Conservation (phyloP, 75 land plant species). For the Picea sitchensis region DNA sequence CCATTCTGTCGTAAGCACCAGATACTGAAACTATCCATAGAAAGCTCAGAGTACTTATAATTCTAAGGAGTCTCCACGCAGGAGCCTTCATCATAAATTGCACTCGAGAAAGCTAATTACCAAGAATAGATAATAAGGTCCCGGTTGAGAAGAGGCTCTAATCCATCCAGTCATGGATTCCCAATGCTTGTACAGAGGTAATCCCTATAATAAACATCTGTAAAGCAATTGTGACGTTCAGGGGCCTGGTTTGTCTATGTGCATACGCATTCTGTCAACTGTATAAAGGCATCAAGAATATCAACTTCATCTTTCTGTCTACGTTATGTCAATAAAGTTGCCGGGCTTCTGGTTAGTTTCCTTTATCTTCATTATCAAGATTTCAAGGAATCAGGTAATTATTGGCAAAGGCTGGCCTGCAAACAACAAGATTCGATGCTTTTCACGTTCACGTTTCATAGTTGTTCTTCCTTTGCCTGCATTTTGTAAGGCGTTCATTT, state of each 20-base stretch:
- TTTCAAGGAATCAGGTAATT: too few relatives aligned
- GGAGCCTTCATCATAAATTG: background rate
- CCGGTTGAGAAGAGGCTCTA: background rate
- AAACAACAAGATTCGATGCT: too few relatives aligned
- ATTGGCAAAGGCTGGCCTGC: too few relatives aligned
- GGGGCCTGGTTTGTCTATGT: background rate
- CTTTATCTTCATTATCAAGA: too few relatives aligned
- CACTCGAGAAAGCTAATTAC: background rate
- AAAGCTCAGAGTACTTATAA: background rate
- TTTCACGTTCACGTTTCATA: too few relatives aligned
- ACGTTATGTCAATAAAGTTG: background rate
- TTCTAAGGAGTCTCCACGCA: background rate
- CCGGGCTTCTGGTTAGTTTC: conserved; percentile 38
- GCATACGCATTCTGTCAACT: background rate
- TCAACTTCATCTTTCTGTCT: background rate
- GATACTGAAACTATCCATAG: background rate
- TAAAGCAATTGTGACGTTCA: background rate
- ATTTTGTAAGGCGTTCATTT: too few relatives aligned
- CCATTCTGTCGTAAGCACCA: background rate
- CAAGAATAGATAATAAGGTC: background rate
- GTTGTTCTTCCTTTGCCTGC: too few relatives aligned
- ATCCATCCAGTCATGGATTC: background rate
- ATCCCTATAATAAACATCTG: background rate
- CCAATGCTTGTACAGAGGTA: background rate
- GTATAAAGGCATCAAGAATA: background rate